Conservation (phyloP, 2,329 filamentous ascomycete genomes). For the Thelonectria blattea region DNA sequence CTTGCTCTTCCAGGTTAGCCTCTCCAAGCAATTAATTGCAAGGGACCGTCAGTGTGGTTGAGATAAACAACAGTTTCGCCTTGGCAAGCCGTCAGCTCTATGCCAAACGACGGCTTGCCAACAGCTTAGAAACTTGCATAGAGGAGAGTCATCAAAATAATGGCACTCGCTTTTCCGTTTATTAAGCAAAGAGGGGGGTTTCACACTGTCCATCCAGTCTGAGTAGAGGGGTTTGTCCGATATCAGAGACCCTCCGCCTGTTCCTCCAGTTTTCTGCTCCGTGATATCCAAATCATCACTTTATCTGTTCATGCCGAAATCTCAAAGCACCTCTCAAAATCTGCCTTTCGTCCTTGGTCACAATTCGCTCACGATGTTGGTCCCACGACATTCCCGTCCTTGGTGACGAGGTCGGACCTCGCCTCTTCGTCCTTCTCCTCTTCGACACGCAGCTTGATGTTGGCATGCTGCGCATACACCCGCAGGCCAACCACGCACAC, state of each 20-base stretch:
- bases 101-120: neutral
- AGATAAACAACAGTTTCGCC: constrained; percentile 2
- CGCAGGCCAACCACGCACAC: constrained; percentile 49
- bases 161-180: neutral
- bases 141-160: neutral
- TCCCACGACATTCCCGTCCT: constrained; percentile 20
- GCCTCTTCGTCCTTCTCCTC: constrained; percentile 40
- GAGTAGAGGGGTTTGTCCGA: constrained; percentile 3
- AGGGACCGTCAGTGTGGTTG: constrained; percentile 9
- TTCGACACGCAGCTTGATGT: constrained; percentile 44
- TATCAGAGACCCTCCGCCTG: neutral
- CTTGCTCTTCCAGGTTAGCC: constrained; percentile 1
- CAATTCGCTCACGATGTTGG: constrained; percentile 13
- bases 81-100: neutral
- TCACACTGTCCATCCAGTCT: neutral
- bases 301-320: neutral
- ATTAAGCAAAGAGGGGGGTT: neutral
- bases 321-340: neutral
- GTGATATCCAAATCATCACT: neutral
- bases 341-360: constrained; percentile 19
- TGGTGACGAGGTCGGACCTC: constrained; percentile 27
- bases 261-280: neutral
- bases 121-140: no score
- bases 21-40: neutral
- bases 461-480: constrained; percentile 46